A percentile compares a stretch with the other conserved stretches of the same genome.
Conservation (phyloP, 164 flowering plant genomes). For the Chimonanthus salicifolius region DNA sequence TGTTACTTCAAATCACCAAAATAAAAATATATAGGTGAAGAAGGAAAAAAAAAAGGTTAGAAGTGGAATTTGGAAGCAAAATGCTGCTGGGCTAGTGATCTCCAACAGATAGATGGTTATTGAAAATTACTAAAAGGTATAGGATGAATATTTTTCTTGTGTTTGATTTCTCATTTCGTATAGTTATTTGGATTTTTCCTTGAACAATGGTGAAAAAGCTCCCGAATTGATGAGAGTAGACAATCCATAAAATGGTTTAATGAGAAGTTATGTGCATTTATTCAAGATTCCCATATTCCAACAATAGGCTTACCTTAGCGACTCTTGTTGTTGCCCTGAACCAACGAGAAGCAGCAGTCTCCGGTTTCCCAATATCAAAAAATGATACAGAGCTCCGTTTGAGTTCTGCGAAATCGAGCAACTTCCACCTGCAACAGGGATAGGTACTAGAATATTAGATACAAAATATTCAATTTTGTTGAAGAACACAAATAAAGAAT, state of each 20-base stretch:
- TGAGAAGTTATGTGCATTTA: too few species aligned
- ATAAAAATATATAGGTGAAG: neutral
- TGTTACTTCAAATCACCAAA: too few species aligned
- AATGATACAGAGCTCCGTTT: constrained; percentile 81
- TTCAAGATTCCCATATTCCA: too few species aligned
- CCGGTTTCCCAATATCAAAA: constrained; percentile 71
- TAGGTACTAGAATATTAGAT: neutral
- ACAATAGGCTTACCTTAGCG: constrained; percentile 55
- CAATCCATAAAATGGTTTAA: too few species aligned
- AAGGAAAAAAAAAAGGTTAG: neutral
- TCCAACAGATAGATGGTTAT: too few species aligned
- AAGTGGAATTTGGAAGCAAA: neutral
- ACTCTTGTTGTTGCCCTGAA: constrained; percentile 83
- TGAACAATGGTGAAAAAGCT: neutral
- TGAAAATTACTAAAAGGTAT: neutral
- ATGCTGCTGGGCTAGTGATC: too few species aligned
- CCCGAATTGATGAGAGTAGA: too few species aligned
- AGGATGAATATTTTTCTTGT: too few species aligned
- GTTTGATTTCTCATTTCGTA: neutral
- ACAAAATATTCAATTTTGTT: neutral
- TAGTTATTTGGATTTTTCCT: neutral
- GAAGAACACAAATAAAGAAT: neutral
- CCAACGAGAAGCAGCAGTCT: constrained; percentile 82
- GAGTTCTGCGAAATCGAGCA: constrained; percentile 81
- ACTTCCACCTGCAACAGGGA: constrained; percentile 27